Percentiles rank a stretch among this genome's conserved stretches.
phyloP scores from a whole-genome alignment of 2,329 filamentous ascomycete species.

The Cladophialophora immunda region DNA sequence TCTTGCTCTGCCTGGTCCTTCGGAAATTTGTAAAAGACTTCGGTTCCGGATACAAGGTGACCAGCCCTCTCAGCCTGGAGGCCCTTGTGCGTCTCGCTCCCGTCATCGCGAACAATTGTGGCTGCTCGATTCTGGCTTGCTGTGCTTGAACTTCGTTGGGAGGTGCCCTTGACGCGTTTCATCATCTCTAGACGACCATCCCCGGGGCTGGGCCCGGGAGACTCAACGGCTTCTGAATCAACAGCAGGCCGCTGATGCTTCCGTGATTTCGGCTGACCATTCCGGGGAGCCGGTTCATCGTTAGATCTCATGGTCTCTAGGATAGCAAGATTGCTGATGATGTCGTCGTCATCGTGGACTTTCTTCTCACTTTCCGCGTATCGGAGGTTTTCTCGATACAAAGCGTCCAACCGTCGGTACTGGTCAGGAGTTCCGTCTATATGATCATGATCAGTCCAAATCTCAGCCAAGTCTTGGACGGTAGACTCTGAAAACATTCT shows the following conservation, averaged over 20 bases:
- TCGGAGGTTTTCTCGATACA: constrained; percentile 57
- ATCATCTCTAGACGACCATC: constrained; percentile 51
- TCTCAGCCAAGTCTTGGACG: not conserved
- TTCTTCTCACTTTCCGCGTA: constrained; percentile 59
- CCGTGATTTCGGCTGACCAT: constrained; percentile 55
- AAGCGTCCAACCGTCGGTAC: constrained; percentile 50
- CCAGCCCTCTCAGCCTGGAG: constrained; percentile 55
- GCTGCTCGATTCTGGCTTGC: constrained; percentile 39
- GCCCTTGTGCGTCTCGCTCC: constrained; percentile 51
- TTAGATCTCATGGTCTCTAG: constrained; percentile 58
- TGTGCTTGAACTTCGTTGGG: constrained; percentile 49
- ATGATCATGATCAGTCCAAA: not conserved
- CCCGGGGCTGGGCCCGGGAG: constrained; percentile 53
- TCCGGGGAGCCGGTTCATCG: constrained; percentile 54
- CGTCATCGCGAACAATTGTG: constrained; percentile 53
- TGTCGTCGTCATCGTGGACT: constrained; percentile 60
- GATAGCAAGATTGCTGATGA: constrained; percentile 60
- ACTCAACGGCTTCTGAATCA: constrained; percentile 57
- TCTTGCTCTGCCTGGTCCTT: constrained; percentile 62
- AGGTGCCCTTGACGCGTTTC: constrained; percentile 54
- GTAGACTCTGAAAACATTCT: not conserved
- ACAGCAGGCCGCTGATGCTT: constrained; percentile 49
- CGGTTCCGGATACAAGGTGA: constrained; percentile 55
- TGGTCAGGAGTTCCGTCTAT: constrained; percentile 37
- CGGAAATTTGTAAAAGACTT: constrained; percentile 61